A percentile compares a stretch with the other conserved stretches of the same genome.
Evolutionary conservation across 805 yeast genomes (phyloP).

Genomic region (Monosporozyma siamensis): DNA sequence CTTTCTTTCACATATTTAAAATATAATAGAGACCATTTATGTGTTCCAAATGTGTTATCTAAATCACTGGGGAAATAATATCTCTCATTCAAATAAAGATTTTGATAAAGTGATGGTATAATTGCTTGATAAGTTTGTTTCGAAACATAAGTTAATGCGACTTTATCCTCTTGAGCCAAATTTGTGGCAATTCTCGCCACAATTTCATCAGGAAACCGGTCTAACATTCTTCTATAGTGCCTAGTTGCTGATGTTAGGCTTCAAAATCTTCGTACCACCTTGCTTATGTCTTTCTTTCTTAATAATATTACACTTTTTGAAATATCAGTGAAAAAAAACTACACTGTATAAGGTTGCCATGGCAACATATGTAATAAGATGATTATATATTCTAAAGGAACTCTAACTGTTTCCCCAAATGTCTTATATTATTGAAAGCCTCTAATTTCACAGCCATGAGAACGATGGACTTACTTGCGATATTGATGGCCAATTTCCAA

Average conservation of each 20-base stretch:
- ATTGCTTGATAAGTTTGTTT: slow-evolving; percentile 9
- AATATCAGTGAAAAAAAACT: too few species aligned
- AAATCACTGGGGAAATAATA: slow-evolving; percentile 20
- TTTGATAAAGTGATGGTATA: slow-evolving; percentile 18
- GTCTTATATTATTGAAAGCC: slow-evolving; percentile 11
- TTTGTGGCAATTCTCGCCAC: slow-evolving; percentile 9
- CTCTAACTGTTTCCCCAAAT: slow-evolving; percentile 12
- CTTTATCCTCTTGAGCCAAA: slow-evolving; percentile 22
- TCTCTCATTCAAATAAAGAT: slow-evolving; percentile 21
- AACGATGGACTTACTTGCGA: slow-evolving; percentile 10
- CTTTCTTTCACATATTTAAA: slow-evolving; percentile 4
- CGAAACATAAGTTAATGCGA: slow-evolving; percentile 20
- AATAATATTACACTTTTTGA: too few species aligned
- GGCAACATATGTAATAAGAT: neutral
- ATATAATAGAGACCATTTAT: slow-evolving; percentile 22
- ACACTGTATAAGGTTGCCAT: neutral
- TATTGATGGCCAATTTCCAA: slow-evolving; percentile 19
- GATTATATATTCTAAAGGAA: slow-evolving; percentile 13
- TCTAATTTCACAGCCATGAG: slow-evolving; percentile 18
- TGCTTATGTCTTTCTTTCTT: too few species aligned
- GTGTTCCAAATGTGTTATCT: slow-evolving; percentile 19
- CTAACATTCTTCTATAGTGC: slow-evolving; percentile 13
- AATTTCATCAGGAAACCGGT: slow-evolving; percentile 18
- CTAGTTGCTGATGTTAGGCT: neutral
- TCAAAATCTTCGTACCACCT: too few species aligned